These are phyloP conservation scores for Euryodendron excelsum DNA, from an alignment of 148 eudicot genomes.

Conservation along the genomic window DNA sequence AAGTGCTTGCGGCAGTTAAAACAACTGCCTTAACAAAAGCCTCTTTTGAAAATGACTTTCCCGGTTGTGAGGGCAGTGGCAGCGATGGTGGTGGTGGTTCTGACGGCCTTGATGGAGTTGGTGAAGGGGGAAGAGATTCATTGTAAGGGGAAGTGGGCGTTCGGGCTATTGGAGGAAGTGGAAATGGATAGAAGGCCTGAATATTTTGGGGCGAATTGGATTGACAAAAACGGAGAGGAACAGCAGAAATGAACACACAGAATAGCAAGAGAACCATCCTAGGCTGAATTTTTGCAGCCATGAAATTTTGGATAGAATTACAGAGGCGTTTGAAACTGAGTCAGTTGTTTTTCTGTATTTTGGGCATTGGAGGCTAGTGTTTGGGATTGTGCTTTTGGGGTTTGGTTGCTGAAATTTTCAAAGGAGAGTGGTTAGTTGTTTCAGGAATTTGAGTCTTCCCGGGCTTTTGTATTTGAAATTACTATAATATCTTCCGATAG, in stretches of 20 bases:
- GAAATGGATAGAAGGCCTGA: constrained; percentile 45
- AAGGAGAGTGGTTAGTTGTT: constrained; percentile 23
- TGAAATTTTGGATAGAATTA: constrained; percentile 6
- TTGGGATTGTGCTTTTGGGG: constrained; percentile 7
- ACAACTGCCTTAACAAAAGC: constrained; percentile 57
- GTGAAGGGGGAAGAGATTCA: too few relatives aligned
- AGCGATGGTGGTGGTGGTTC: constrained; percentile 21
- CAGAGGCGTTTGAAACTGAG: background rate
- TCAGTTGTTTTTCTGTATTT: background rate
- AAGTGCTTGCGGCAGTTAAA: constrained; percentile 58
- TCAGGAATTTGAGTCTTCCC: constrained; percentile 4
- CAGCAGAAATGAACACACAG: constrained; percentile 25
- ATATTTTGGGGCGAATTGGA: constrained; percentile 49
- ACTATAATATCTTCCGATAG: constrained; percentile 18
- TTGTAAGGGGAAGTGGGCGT: too few relatives aligned
- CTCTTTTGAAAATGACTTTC: constrained; percentile 29
- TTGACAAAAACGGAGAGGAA: constrained; percentile 32
- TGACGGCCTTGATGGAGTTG: constrained; percentile 23
- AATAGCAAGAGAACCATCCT: constrained; percentile 18
- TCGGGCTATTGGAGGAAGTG: constrained; percentile 26
- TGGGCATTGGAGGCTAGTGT: constrained; percentile 1
- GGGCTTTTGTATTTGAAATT: constrained; percentile 10
- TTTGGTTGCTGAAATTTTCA: constrained; percentile 31
- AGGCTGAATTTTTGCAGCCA: constrained; percentile 21
- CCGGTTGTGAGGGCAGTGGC: constrained; percentile 20